Base-by-base conservation (phyloP, 805 yeast species). In the Metschnikowia reukaufii region DNA sequence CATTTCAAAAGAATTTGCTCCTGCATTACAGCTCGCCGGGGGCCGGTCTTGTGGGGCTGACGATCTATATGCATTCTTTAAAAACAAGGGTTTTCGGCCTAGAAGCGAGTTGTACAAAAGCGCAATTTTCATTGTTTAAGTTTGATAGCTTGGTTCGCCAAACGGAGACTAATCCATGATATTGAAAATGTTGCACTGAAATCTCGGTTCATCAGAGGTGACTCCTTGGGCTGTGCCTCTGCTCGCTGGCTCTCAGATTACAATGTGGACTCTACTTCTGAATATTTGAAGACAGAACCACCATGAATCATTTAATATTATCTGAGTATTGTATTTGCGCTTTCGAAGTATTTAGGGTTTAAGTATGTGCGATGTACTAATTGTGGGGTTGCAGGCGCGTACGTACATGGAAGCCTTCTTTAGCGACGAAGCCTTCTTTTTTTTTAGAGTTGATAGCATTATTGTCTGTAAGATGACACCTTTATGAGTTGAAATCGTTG, bases 81-180 rank as follows among this genome's bases (percentile, higher is more conserved):
- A 21, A 6, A 16, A 30, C 37, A 30, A 16, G 20, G n/a, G 7
- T 15, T 29, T 16, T 34, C 48, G 48, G 48, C 31, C 48, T 39
- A 39, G 48, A 45, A 45, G 48, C 48, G 48, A 45, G 21, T 34
- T 13, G 27, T 18, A 13, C 27, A 17, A 34, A 17, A 27, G 33
- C 31, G 31, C 39, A 36, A 31, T 25, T 18, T 27, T 17, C 29
- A 39, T 44, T 44, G 47, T 44, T 34, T 19, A n/a, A 36, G 17
- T 12, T 10, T 17, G 4, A 13, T 40, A 19, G n/a, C 12, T 16
- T 16, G 25, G n/a, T 31, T 40, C 43, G 43, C 43, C 43, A 40
- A 40, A 19, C n/a, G 29, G 29, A 25, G 8, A 25, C 12, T 25
- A 25, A 25, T 9, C 12, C 8, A 25, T 9, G 29, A 9, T 25